phyloP scores from a whole-genome alignment of 306 rosid genomes.

The Vigna mungo region DNA sequence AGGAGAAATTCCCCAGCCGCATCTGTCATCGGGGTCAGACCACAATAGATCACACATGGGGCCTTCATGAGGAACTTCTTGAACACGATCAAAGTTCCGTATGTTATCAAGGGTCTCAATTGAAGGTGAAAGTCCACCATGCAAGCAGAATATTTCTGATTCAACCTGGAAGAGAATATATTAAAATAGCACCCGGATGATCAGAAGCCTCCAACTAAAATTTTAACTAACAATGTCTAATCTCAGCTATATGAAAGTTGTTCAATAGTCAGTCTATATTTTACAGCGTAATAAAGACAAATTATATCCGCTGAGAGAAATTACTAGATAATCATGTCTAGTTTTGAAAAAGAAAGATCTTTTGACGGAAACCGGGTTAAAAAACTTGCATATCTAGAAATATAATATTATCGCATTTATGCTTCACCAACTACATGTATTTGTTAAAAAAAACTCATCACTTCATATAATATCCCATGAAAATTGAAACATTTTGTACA shows the following conservation, averaged over 20 bases:
- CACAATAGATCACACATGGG: constrained; percentile 99
- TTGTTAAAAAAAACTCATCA: background rate
- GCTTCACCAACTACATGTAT: constrained; percentile 7
- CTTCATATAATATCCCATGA: constrained; percentile 1
- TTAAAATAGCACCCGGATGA: constrained; percentile 34
- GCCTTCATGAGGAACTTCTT: constrained; percentile 99
- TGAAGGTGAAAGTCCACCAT: constrained; percentile 98
- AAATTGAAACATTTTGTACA: background rate
- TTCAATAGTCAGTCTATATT: constrained; percentile 37
- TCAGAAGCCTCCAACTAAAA: constrained; percentile 32
- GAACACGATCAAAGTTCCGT: constrained; percentile 98
- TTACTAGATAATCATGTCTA: constrained; percentile 5
- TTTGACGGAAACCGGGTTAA: background rate
- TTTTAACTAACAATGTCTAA: background rate
- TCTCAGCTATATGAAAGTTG: constrained; percentile 31
- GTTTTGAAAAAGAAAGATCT: constrained; percentile 13
- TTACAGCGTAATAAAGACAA: constrained; percentile 6
- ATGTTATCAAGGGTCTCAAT: constrained; percentile 97
- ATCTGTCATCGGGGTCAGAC: constrained; percentile 99
- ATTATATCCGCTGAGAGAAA: constrained; percentile 17
- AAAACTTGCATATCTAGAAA: constrained; percentile 18
- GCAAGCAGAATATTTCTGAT: constrained; percentile 97
- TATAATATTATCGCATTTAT: constrained; percentile 19
- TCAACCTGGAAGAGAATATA: constrained; percentile 70
- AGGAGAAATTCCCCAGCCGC: constrained; percentile 99